These are phyloP conservation scores for Cucumis cinereus DNA, from an alignment of 306 rosid species.

Conservation along the genomic window DNA sequence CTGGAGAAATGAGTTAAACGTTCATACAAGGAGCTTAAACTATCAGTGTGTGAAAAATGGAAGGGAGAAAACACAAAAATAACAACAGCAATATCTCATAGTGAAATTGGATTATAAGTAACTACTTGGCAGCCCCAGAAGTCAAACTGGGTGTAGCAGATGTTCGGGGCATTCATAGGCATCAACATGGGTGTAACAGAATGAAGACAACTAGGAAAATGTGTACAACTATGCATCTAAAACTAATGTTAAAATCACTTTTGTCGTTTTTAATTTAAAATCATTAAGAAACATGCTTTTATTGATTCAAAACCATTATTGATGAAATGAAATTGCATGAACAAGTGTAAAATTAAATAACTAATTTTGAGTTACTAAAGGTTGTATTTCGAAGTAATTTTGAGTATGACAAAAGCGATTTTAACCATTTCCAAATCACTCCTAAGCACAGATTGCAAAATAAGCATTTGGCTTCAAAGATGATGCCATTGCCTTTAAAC, in stretches of 20 bases:
- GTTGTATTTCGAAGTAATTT: too few relatives aligned
- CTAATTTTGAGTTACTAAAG: too few relatives aligned
- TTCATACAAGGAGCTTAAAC: neutral
- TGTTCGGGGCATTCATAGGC: neutral
- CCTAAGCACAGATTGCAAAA: neutral
- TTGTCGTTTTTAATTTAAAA: too few relatives aligned
- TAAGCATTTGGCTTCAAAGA: neutral
- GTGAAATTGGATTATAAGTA: neutral
- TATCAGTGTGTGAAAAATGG: neutral
- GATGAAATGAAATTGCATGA: too few relatives aligned
- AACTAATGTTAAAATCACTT: too few relatives aligned
- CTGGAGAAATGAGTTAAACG: neutral
- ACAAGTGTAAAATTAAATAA: too few relatives aligned
- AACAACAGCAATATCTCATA: neutral
- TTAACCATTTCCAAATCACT: too few relatives aligned
- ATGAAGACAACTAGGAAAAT: neutral
- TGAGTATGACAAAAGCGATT: too few relatives aligned
- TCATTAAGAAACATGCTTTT: too few relatives aligned
- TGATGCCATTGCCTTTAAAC: neutral
- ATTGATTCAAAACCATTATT: too few relatives aligned
- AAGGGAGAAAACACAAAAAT: neutral
- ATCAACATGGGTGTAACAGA: neutral
- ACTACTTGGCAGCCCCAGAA: neutral
- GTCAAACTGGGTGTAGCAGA: neutral
- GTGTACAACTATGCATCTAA: neutral